Evolutionary conservation across 2,329 filamentous ascomycete species (phyloP).

Genomic region (Pseudogymnoascus sp.): DNA sequence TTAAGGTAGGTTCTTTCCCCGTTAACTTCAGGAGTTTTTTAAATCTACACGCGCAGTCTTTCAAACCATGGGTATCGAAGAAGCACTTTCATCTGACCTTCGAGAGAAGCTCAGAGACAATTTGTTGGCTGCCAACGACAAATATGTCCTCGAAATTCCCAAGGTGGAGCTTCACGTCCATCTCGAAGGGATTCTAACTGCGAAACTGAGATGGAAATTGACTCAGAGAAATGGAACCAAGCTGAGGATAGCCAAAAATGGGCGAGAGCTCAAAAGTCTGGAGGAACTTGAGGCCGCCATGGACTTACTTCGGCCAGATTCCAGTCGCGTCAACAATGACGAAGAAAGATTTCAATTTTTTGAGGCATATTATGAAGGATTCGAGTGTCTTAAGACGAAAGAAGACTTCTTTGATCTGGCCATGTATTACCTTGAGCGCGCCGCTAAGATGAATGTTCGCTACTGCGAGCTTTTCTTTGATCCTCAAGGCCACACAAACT

Average conservation of each 20-base stretch:
- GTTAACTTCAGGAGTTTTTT: background rate
- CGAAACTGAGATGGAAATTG: slow-evolving; percentile 61
- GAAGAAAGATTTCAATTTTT: slow-evolving; percentile 46
- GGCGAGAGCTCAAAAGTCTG: background rate
- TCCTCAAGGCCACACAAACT: slow-evolving; percentile 62
- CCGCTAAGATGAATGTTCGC: slow-evolving; percentile 54
- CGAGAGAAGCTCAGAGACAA: background rate
- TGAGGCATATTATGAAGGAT: slow-evolving; percentile 68
- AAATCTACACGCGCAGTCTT: background rate
- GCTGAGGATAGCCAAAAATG: slow-evolving; percentile 37
- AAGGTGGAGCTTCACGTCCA: slow-evolving; percentile 80
- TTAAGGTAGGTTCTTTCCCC: background rate
- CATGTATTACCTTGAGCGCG: slow-evolving; percentile 61
- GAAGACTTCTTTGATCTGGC: slow-evolving; percentile 67
- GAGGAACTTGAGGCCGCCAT: background rate
- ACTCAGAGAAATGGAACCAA: slow-evolving; percentile 57
- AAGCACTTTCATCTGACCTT: slow-evolving; percentile 1
- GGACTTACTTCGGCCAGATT: slow-evolving; percentile 55
- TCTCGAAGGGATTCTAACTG: slow-evolving; percentile 66
- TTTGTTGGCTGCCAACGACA: slow-evolving; percentile 18
- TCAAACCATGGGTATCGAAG: background rate
- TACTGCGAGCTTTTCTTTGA: slow-evolving; percentile 77
- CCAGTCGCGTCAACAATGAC: slow-evolving; percentile 10
- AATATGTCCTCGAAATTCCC: slow-evolving; percentile 57
- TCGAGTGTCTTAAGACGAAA: slow-evolving; percentile 56